Evolutionary conservation across 1,284 basidiomycete genomes (phyloP).

Genomic region (Cryptococcus sp.): DNA sequence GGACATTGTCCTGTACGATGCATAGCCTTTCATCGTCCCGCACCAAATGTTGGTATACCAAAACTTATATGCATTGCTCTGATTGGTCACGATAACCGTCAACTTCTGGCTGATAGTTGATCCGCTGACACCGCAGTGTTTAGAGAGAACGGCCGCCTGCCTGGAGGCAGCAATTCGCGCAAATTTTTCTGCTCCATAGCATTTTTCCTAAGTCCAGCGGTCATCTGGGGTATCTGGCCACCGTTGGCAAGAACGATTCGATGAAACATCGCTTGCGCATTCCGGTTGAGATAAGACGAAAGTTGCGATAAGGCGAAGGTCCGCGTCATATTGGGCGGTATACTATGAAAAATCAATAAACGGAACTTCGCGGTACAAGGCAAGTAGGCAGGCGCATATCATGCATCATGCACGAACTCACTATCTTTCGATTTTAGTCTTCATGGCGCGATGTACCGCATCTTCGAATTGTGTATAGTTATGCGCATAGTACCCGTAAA

Average conservation of each 20-base stretch:
- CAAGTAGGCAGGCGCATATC: too few relatives aligned
- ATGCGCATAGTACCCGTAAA: conserved; percentile 17
- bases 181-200: conserved; percentile 31
- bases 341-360: conserved; percentile 7
- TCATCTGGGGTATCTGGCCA: conserved; percentile 27
- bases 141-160: too few relatives aligned
- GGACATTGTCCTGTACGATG: too few relatives aligned
- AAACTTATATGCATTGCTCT: too few relatives aligned
- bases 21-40: too few relatives aligned
- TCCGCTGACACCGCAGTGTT: too few relatives aligned
- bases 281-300: conserved; percentile 25
- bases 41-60: too few relatives aligned
- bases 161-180: conserved; percentile 9
- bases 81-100: too few relatives aligned
- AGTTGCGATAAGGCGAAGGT: conserved; percentile 20
- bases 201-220: conserved; percentile 21
- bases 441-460: background rate
- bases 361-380: background rate
- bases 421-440: background rate
- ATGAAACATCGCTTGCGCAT: conserved; percentile 33
- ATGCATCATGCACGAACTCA: too few relatives aligned
- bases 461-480: background rate
- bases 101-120: too few relatives aligned
- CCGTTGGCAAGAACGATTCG: conserved; percentile 14
- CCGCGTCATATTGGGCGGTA: conserved; percentile 35